Evolutionary conservation across 1,139 yeast genomes (phyloP).

Genomic region (Taphrina flavorubra): DNA sequence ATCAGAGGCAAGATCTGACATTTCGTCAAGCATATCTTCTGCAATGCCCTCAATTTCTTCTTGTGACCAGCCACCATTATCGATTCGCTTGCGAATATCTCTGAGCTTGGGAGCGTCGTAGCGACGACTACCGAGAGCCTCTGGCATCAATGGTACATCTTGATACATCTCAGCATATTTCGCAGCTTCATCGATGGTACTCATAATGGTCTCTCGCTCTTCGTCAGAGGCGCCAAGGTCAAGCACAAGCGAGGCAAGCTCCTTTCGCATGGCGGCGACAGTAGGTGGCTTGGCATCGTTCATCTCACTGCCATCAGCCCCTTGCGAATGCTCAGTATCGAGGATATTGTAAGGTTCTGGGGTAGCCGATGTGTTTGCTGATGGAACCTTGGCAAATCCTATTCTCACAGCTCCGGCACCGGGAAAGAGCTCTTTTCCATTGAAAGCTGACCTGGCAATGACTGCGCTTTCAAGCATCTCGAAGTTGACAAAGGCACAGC

Average conservation of each 20-base stretch:
- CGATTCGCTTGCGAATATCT: conserved; percentile 61
- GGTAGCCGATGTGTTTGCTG: conserved; percentile 23
- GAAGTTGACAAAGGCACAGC: conserved; percentile 76
- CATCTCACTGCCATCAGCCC: conserved; percentile 48
- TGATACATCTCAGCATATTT: conserved; percentile 46
- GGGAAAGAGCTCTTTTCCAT: conserved; percentile 79
- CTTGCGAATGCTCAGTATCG: conserved; percentile 49
- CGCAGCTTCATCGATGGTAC: conserved; percentile 49
- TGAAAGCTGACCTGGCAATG: conserved; percentile 73
- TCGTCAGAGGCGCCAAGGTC: conserved; percentile 51
- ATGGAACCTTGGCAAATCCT: conserved; percentile 53
- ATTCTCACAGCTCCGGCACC: conserved; percentile 60
- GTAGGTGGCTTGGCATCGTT: conserved; percentile 44
- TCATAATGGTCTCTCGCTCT: conserved; percentile 46
- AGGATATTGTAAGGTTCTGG: conserved; percentile 47
- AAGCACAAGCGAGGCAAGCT: conserved; percentile 45
- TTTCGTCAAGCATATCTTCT: conserved; percentile 81
- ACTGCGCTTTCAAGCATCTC: conserved; percentile 73
- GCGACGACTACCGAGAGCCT: conserved; percentile 57
- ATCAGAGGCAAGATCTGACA: conserved; percentile 90
- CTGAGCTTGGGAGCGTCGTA: conserved; percentile 86
- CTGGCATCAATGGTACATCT: conserved; percentile 50
- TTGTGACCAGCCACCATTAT: conserved; percentile 54
- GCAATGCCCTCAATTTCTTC: conserved; percentile 82
- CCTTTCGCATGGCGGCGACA: conserved; percentile 27